phyloP scores from a whole-genome alignment of 139 green algal species.

The Chlamydomonas urium region DNA sequence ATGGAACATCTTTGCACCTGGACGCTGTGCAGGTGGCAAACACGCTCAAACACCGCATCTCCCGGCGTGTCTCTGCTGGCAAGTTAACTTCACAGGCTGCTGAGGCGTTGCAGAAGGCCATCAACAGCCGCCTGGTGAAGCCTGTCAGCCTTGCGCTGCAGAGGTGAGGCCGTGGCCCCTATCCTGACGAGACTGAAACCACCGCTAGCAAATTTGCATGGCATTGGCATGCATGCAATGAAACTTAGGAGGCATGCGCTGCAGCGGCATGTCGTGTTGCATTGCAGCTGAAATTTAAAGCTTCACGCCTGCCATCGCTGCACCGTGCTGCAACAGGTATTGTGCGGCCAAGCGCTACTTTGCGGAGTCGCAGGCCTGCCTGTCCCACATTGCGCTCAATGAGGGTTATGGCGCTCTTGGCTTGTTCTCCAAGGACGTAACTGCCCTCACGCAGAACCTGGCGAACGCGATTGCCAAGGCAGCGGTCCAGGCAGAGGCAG shows the following conservation, averaged over 20 bases:
- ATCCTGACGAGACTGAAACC: too few species aligned
- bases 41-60: neutral
- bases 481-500: conserved; percentile 2
- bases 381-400: neutral
- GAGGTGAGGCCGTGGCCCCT: too few species aligned
- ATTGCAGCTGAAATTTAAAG: too few species aligned
- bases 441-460: neutral
- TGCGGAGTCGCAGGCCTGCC: conserved; percentile 7
- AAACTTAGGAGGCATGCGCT: too few species aligned
- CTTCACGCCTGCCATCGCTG: too few species aligned
- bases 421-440: conserved; percentile 9
- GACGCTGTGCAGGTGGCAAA: neutral
- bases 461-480: conserved; percentile 9
- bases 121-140: neutral
- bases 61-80: neutral
- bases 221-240: too few species aligned
- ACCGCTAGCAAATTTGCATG: too few species aligned
- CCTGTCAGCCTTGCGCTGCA: conserved; percentile 5
- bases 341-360: conserved; percentile 18
- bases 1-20: too few species aligned
- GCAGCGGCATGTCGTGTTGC: too few species aligned
- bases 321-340: conserved; percentile 5
- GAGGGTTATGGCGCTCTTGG: conserved; percentile 7
- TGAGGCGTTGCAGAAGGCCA: neutral
- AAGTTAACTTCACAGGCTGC: neutral